These are phyloP conservation scores for Coniferiporia sulphurascens DNA, from an alignment of 1,284 basidiomycete genomes.

Conservation along the genomic window DNA sequence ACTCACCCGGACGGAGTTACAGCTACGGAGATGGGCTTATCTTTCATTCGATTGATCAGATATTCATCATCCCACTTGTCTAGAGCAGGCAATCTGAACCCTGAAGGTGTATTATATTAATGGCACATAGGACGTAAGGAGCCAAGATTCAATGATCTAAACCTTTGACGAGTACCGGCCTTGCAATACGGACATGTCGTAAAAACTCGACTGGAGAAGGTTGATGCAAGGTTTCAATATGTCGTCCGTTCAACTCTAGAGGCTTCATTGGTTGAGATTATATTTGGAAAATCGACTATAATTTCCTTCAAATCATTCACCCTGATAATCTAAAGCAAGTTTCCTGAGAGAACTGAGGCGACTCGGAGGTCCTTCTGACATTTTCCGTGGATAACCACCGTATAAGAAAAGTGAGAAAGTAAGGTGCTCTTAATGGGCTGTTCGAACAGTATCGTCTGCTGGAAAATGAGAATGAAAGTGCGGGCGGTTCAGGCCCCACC, in stretches of 20 bases:
- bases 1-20: slow-evolving; percentile 80
- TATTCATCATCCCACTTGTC: slow-evolving; percentile 62
- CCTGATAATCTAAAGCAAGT: slow-evolving; percentile 26
- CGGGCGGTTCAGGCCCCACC: too few relatives aligned
- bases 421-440: not conserved
- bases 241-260: slow-evolving; percentile 61
- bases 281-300: not conserved
- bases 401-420: too few relatives aligned
- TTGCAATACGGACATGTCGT: slow-evolving; percentile 64
- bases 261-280: not conserved
- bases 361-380: not conserved
- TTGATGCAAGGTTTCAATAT: slow-evolving; percentile 46
- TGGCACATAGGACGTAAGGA: slow-evolving; percentile 1
- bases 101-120: slow-evolving; percentile 25
- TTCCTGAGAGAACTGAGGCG: not conserved
- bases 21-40: slow-evolving; percentile 62
- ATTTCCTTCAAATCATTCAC: slow-evolving; percentile 14
- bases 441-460: too few relatives aligned
- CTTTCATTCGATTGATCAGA: slow-evolving; percentile 50
- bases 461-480: too few relatives aligned
- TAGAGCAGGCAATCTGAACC: slow-evolving; percentile 37
- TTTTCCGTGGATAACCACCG: not conserved
- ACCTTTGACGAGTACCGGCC: slow-evolving; percentile 79
- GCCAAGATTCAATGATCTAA: not conserved
- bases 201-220: slow-evolving; percentile 70